Evolutionary conservation across 164 flowering plant species (phyloP), one percentile per base, ranked within the genome.

Genomic region (Dillenia turbinata): DNA sequence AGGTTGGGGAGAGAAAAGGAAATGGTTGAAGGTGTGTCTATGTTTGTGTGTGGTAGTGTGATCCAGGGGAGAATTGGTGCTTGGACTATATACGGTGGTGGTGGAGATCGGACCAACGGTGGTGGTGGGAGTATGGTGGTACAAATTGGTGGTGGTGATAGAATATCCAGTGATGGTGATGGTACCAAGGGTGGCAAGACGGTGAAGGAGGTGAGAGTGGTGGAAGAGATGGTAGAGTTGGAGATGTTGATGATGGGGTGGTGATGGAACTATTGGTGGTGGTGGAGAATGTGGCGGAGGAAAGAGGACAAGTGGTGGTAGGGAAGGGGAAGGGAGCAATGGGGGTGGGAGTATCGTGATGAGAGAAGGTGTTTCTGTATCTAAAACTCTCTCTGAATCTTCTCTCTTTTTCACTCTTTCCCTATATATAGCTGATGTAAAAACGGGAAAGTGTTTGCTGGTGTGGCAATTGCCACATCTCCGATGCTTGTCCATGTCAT

Each of bases 41-140:
- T n/a, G n/a, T n/a, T n/a, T n/a, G n/a, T n/a, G 8, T 75, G 66
- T 5, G 76, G 72, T 9, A 65, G 26, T n/a, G 69, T 58, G 8
- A 62, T 56, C 0, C 58, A 47, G 12, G 70, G 61, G 9, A 63
- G 59, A 1, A 71, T 64, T n/a, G 56, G 33, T 14, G 63, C 53
- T 9, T 67, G 68, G 9, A 52, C 15, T 15, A 69, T 50, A 10
- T 67, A 54, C 8, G 70, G 52, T 48, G 63, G 55, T 12, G 71
- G 69, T 1, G 69, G 65, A 4, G 64, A 53, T 0, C 67, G 47
- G 0, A 52, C 2, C 9, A 51, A 19, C 14, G 52, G 61, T 10
- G 60, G 54, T 24, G 73, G 73, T 11, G 69, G 63, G 26, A 66
- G 51, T 0, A 57, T 9, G 54, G 53, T 9, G 63, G 56, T 1